Base-by-base conservation (phyloP, 1,139 yeast species). In the Geotrichum cucujoidarum region DNA sequence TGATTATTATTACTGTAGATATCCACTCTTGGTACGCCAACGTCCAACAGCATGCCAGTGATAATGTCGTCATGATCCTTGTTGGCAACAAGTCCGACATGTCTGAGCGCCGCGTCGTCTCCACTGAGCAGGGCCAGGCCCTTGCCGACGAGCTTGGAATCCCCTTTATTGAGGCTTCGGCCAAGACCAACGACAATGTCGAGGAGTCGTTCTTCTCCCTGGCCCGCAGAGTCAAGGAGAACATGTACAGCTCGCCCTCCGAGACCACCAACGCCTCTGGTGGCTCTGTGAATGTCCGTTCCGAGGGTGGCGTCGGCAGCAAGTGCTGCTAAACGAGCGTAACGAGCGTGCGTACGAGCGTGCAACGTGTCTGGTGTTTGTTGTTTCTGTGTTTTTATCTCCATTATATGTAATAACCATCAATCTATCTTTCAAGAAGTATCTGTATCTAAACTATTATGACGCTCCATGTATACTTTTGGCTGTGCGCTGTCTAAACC, bases 1-100 rank as follows among this genome's bases (percentile, higher is more conserved):
- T 14, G 10, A 6, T n/a, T n/a, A n/a, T n/a, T n/a, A n/a, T 25
- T 25, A 4, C 22, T 25, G 13, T 30, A 39, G 43, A 80, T 60
- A 74, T 79, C 56, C 88, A 88, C 65, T 86, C 87, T 60, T 92
- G 98, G 98, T 86, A 78, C 71, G 81, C 85, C 60, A 90, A 97
- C 31, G 97, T 92, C 41, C 86, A 89, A 64, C 96, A 89, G 66
- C 96, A 94, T 62, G 97, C 98, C 42, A 86, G 84, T 61, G 97
- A 89, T 59, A 95, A 89, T 62, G 97, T 96, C 18, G 95, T 88
- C 66, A 77, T 90, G 64, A 83, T 92, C 62, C 75, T 92, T 57
- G 97, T 92, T 30, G 98, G 97, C 56, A 92, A 92, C 75, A 92
- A 92, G 74, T 83, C 87, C 65, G 98, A 92, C 63, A 90, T 86